A percentile compares a stretch with the other conserved stretches of the same genome.
These are phyloP conservation scores for Drechslerella stenobrocha DNA, from an alignment of 2,329 filamentous ascomycete species.

Conservation along the genomic window DNA sequence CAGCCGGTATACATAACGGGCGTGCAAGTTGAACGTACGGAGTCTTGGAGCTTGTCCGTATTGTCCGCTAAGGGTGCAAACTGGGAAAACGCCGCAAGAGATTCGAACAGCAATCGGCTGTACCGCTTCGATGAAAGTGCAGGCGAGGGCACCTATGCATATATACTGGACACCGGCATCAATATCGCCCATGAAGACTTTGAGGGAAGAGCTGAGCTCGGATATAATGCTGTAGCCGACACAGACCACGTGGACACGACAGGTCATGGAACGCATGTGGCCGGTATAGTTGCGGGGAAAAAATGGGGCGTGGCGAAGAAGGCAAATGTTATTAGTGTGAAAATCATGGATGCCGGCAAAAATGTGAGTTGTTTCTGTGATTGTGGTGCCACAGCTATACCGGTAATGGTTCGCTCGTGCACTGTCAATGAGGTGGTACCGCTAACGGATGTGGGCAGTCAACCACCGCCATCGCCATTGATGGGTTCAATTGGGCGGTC, in stretches of 20 bases:
- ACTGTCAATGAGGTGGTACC: no score
- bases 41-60: conserved; percentile 50
- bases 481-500: conserved; percentile 58
- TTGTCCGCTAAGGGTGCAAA: conserved; percentile 52
- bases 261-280: conserved; percentile 57
- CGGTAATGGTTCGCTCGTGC: no score
- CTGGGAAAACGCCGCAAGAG: conserved; percentile 13
- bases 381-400: no score
- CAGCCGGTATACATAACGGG: conserved; percentile 9
- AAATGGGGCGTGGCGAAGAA: conserved; percentile 56
- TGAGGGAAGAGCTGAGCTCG: conserved; percentile 55
- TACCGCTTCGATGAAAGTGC: conserved; percentile 56
- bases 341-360: conserved; percentile 59
- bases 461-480: conserved; percentile 54
- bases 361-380: conserved; percentile 59
- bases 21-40: background rate
- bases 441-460: conserved; percentile 1
- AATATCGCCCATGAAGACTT: conserved; percentile 55
- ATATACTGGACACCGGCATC: conserved; percentile 57
- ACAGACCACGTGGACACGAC: conserved; percentile 50
- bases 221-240: conserved; percentile 54
- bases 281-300: conserved; percentile 55
- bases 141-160: conserved; percentile 55
- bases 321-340: conserved; percentile 58
- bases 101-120: conserved; percentile 33